Base-by-base conservation (phyloP, 179 eudicot species). In the Vitellaria paradoxa region DNA sequence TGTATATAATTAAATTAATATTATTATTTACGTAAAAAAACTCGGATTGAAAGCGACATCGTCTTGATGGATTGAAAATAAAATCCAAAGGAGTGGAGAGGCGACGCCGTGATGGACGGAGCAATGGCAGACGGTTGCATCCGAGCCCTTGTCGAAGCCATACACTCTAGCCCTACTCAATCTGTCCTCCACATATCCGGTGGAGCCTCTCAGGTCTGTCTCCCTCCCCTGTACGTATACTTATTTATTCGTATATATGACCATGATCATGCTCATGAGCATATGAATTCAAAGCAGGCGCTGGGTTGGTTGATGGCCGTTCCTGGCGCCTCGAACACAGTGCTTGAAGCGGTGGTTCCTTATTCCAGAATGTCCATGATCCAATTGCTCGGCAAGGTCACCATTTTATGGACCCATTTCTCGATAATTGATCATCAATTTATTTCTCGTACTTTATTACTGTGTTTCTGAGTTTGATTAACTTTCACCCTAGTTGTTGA, bases 241-340 rank as follows among this genome's bases (percentile, higher is more conserved):
- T 20, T 55, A 42, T n/a, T 15, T 11, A 8, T 50, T 30, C 49
- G 3, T 9, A n/a, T 37, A 62, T 17, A 17, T 14, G 18, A n/a
- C 11, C 9, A 26, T 68, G 61, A 55, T 46, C 24, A 26, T 68
- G 61, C 45, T 46, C 24, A 15, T 2, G 14, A 14, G 59, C 65
- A n/a, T 57, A 40, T 20, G n/a, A 50, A 57, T 61, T 70, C 7
- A 37, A 15, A 17, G 13, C 82, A 94, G 99, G 87, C 82, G n/a
- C 72, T 93, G 63, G 91, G 91, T 73, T 90, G 97, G 93, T 75
- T 95, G 76, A 89, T 88, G n/a, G 93, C 99, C 20, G 86, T 90
- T 57, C 92, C 97, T 8, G 97, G 99, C 81, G 99, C 99, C 64
- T 90, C 97, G 17, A 95, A 89, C 83, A 95, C 99, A 0, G 87